Conservation (phyloP, 202 grass and related monocot species). For the Brachypodium distachyon region DNA sequence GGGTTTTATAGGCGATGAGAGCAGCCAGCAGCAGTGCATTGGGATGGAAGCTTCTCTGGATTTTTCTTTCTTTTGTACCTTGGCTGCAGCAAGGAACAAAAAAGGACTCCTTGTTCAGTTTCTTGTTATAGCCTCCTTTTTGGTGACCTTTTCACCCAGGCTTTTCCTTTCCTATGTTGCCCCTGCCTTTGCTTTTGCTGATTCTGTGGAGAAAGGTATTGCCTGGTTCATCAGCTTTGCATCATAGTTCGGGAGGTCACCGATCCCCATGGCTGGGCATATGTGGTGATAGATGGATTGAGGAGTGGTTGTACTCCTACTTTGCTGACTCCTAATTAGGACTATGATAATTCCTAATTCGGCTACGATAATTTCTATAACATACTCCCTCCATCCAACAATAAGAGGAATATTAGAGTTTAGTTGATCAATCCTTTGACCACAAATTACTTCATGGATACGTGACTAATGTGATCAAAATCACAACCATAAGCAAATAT, state of each 20-base stretch:
- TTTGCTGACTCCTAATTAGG: too few species aligned
- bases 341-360: too few species aligned
- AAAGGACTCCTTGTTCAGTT: background rate
- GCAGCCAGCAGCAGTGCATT: background rate
- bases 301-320: too few species aligned
- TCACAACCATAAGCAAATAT: too few species aligned
- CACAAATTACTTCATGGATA: too few species aligned
- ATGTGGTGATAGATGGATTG: background rate
- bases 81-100: constrained; percentile 18
- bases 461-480: too few species aligned
- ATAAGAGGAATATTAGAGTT: too few species aligned
- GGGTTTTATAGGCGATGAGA: constrained; percentile 19
- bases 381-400: too few species aligned
- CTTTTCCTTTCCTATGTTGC: background rate
- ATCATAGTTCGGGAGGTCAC: too few species aligned
- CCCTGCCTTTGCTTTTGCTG: background rate
- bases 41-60: background rate
- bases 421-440: too few species aligned
- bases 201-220: constrained; percentile 1
- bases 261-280: too few species aligned
- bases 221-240: background rate
- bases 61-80: background rate
- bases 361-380: too few species aligned
- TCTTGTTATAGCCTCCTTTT: background rate
- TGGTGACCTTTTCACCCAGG: constrained; percentile 11